phyloP scores from a whole-genome alignment of 1,284 basidiomycete genomes.

The Cryptococcus sp. region DNA sequence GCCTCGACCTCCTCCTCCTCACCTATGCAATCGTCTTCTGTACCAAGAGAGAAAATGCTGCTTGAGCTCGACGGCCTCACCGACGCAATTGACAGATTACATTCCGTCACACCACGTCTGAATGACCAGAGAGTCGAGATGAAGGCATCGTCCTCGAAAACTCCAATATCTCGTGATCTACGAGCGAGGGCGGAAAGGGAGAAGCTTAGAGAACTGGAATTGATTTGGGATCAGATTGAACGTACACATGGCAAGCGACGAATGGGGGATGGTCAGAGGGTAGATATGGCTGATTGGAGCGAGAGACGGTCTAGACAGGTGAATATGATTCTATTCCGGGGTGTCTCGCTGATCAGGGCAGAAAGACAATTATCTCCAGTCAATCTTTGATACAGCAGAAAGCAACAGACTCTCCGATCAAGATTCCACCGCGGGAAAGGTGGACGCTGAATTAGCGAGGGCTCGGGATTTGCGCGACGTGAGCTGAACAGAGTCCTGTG shows the following conservation, averaged over 20 bases:
- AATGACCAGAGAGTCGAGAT: slow-evolving; percentile 81
- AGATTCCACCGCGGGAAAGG: slow-evolving; percentile 15
- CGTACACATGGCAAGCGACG: slow-evolving; percentile 23
- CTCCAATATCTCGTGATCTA: slow-evolving; percentile 1
- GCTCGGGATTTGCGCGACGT: slow-evolving; percentile 30
- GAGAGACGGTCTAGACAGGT: slow-evolving; percentile 5
- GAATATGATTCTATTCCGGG: slow-evolving; percentile 1
- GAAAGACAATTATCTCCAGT: slow-evolving; percentile 19
- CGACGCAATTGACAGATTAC: slow-evolving; percentile 78
- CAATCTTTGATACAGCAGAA: slow-evolving; percentile 18
- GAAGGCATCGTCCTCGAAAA: slow-evolving; percentile 50
- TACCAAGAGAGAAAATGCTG: slow-evolving; percentile 22
- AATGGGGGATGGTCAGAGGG: slow-evolving; percentile 20
- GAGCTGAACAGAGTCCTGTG: too few species aligned
- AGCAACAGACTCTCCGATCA: slow-evolving; percentile 18
- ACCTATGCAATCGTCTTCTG: neutral
- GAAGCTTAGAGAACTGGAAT: slow-evolving; percentile 36
- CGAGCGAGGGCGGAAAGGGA: slow-evolving; percentile 17
- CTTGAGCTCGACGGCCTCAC: slow-evolving; percentile 73
- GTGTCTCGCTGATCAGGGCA: slow-evolving; percentile 3
- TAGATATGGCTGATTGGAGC: slow-evolving; percentile 13
- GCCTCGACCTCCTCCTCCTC: neutral
- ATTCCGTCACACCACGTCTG: slow-evolving; percentile 73
- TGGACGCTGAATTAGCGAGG: slow-evolving; percentile 23
- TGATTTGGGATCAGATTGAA: slow-evolving; percentile 39